A percentile compares a stretch with the other conserved stretches of the same genome.
Conservation (phyloP, 176 grass and related monocot species). For the Aegilops speltoides region DNA sequence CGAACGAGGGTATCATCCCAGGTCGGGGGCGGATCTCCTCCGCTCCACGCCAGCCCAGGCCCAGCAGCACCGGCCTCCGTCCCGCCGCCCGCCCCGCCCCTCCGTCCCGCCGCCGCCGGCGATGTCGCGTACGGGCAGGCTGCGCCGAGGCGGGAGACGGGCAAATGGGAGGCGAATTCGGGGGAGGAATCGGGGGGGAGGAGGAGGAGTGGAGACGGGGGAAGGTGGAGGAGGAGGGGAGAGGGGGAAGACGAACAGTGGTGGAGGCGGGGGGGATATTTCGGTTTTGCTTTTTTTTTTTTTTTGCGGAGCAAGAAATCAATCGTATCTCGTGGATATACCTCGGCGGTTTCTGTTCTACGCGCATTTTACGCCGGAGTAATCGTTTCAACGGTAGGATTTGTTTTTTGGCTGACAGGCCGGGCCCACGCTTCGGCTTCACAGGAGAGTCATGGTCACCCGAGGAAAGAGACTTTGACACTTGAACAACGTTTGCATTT, state of each 20-base stretch:
- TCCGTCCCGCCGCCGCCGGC: neutral
- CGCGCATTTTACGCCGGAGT: neutral
- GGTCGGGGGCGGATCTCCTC: conserved; percentile 20
- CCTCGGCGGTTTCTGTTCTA: neutral
- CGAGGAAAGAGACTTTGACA: neutral
- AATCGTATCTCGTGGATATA: neutral
- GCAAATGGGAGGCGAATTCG: neutral
- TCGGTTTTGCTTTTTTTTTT: neutral
- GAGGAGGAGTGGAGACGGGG: neutral
- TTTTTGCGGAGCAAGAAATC: neutral
- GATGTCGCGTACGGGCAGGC: neutral
- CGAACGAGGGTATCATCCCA: neutral
- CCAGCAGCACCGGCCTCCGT: neutral
- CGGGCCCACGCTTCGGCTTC: neutral
- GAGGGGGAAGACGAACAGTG: neutral
- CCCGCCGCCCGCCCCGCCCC: neutral
- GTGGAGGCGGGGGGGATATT: neutral
- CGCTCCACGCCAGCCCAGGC: neutral
- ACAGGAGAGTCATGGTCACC: neutral
- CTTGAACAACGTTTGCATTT: too few relatives aligned
- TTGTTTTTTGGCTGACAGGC: neutral
- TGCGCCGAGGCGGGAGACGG: neutral
- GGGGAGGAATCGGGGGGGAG: neutral
- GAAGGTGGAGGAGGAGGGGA: neutral
- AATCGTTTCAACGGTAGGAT: neutral